A percentile compares a stretch with the other conserved stretches of the same genome.
These are phyloP conservation scores for Chalciporus sphaerocephalus DNA, from an alignment of 768 basidiomycete species.

Conservation along the genomic window DNA sequence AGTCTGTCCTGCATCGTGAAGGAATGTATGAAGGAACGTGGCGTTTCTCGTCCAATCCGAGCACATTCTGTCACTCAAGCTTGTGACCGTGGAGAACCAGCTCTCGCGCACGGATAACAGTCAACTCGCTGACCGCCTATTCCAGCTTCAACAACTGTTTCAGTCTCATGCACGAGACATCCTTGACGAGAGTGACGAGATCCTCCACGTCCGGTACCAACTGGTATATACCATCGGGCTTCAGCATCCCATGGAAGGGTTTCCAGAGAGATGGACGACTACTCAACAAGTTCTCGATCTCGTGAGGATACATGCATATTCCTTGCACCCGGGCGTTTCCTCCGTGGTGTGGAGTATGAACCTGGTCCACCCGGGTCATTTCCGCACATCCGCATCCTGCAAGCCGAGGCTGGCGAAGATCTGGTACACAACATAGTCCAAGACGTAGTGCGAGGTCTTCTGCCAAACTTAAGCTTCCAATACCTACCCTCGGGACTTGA, in stretches of 20 bases:
- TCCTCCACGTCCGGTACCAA: conserved; percentile 35
- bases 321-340: conserved; percentile 6
- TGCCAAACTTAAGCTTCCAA: conserved; percentile 18
- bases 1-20: conserved; percentile 32
- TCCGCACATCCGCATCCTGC: conserved; percentile 22
- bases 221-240: conserved; percentile 35
- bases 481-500: conserved; percentile 1
- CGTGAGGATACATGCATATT: conserved; percentile 15
- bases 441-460: conserved; percentile 11
- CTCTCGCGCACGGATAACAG: neutral
- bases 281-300: conserved; percentile 29
- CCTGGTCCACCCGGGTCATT: conserved; percentile 15
- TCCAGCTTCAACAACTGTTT: conserved; percentile 28
- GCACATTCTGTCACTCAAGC: conserved; percentile 47
- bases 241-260: conserved; percentile 26
- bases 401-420: conserved; percentile 5
- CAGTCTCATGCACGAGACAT: conserved; percentile 25
- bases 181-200: conserved; percentile 31
- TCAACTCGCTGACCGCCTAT: conserved; percentile 14
- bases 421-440: conserved; percentile 12
- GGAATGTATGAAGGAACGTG: conserved; percentile 37
- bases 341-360: conserved; percentile 18
- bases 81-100: conserved; percentile 42
- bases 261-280: conserved; percentile 34
- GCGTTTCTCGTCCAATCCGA: conserved; percentile 53